Percentiles rank a stretch among this genome's conserved stretches.
phyloP scores from a whole-genome alignment of 768 basidiomycete genomes.

The Lactifluus subvellereus region DNA sequence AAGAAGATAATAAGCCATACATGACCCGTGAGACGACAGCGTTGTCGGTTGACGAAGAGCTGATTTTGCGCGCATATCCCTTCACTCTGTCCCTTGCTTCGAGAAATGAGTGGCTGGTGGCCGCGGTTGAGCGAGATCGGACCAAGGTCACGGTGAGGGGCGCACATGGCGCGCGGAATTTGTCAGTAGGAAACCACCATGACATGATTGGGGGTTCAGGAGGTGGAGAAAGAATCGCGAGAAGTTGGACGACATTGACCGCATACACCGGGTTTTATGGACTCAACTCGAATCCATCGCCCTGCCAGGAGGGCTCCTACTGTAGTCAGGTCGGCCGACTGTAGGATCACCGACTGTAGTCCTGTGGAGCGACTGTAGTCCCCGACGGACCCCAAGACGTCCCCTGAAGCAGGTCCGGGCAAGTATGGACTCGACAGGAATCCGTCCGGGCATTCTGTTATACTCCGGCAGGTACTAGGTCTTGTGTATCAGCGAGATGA shows the following conservation, averaged over 20 bases:
- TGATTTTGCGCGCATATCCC: slow-evolving; percentile 71
- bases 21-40: slow-evolving; percentile 56
- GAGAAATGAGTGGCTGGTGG: slow-evolving; percentile 47
- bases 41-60: slow-evolving; percentile 55
- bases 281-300: neutral
- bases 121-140: slow-evolving; percentile 47
- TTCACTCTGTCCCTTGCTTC: slow-evolving; percentile 79
- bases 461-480: too few species aligned
- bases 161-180: slow-evolving; percentile 36
- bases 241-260: neutral
- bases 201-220: slow-evolving; percentile 27
- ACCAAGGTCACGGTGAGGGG: slow-evolving; percentile 41
- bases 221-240: neutral
- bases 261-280: neutral
- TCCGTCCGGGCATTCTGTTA: too few species aligned
- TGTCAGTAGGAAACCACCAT: slow-evolving; percentile 34
- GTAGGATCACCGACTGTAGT: neutral
- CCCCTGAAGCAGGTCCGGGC: too few species aligned
- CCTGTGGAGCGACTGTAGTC: too few species aligned
- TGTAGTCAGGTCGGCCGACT: neutral
- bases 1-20: slow-evolving; percentile 37
- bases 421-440: too few species aligned
- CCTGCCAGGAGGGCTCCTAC: neutral
- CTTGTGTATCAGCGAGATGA: too few species aligned
- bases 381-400: too few species aligned